These are phyloP conservation scores for Durio zibethinus DNA, from an alignment of 345 rosid genomes.

Conservation along the genomic window DNA sequence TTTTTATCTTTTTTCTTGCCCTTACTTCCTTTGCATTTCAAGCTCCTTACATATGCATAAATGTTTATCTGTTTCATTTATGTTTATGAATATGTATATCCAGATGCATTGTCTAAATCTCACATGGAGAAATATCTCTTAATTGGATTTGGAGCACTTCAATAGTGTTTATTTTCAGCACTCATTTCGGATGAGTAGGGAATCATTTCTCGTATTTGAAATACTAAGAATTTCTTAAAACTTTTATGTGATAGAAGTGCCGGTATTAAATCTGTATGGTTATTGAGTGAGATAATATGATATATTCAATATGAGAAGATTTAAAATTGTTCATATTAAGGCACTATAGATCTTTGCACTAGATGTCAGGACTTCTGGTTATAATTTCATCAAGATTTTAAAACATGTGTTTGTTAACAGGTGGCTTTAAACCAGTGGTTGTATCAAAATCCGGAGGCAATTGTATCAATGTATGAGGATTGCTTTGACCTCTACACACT, in stretches of 20 bases:
- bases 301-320: neutral
- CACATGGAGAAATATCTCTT: neutral
- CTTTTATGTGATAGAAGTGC: neutral
- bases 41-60: neutral
- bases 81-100: neutral
- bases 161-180: neutral
- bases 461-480: constrained; percentile 90
- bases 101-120: neutral
- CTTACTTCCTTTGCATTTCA: constrained; percentile 9
- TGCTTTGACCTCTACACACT: constrained; percentile 77
- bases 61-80: neutral
- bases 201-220: neutral
- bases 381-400: neutral
- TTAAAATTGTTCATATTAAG: neutral
- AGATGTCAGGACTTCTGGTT: neutral
- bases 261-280: neutral
- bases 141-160: neutral
- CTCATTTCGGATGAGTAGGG: neutral
- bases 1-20: neutral
- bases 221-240: neutral
- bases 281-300: neutral
- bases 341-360: neutral
- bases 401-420: constrained; percentile 33
- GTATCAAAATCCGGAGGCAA: constrained; percentile 84
- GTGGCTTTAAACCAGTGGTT: constrained; percentile 85